phyloP scores from a whole-genome alignment of 441 rosid genomes.

The Populus trichocarpa region DNA sequence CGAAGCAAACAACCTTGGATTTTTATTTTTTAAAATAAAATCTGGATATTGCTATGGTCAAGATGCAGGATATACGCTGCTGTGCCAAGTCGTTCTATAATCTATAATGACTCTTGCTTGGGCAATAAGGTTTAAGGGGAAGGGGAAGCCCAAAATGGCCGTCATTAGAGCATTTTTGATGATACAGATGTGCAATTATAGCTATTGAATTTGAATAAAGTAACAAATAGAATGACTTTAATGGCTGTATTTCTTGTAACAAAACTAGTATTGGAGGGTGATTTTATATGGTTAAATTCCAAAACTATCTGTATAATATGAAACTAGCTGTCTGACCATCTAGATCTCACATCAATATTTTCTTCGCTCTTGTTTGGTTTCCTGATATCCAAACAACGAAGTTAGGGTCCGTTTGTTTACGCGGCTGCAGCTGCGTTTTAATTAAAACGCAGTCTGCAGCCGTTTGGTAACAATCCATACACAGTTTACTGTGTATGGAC shows the following conservation, averaged over 20 bases:
- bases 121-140: not conserved
- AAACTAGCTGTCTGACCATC: too few species aligned
- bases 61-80: not conserved
- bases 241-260: not conserved
- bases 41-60: not conserved
- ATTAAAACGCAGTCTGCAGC: too few species aligned
- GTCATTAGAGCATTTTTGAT: not conserved
- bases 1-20: not conserved
- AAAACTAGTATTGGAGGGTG: too few species aligned
- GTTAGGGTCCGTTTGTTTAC: too few species aligned
- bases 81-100: not conserved
- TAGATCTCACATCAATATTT: too few species aligned
- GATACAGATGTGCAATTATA: not conserved
- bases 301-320: too few species aligned
- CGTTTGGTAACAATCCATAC: too few species aligned
- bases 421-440: too few species aligned
- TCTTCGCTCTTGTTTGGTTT: too few species aligned
- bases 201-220: not conserved
- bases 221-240: not conserved
- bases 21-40: not conserved
- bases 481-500: too few species aligned
- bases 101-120: not conserved
- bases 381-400: too few species aligned
- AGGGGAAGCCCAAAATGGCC: not conserved
- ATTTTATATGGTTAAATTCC: too few species aligned